phyloP scores from a whole-genome alignment of 2,329 filamentous ascomycete genomes.

The Botrytis fabae region DNA sequence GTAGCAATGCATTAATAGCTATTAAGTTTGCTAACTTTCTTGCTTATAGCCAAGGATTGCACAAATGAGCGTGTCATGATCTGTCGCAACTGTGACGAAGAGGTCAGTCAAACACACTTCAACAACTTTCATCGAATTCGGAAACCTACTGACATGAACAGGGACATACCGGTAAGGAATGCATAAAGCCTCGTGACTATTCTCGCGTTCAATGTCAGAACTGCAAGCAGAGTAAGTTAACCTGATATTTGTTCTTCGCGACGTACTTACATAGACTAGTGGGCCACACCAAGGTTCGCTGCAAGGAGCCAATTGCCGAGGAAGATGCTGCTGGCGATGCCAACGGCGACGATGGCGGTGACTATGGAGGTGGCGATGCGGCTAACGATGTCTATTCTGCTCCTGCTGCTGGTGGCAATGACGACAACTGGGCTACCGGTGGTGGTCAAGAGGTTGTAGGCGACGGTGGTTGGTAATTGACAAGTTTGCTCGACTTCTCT shows the following conservation, averaged over 20 bases:
- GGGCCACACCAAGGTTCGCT: slow-evolving; percentile 46
- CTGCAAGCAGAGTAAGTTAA: slow-evolving; percentile 48
- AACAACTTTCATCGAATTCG: neutral
- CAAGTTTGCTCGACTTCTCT: neutral
- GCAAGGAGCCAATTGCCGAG: slow-evolving; percentile 41
- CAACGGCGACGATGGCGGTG: slow-evolving; percentile 17
- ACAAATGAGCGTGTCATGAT: slow-evolving; percentile 25
- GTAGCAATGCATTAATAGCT: neutral
- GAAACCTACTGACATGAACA: neutral
- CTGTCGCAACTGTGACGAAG: slow-evolving; percentile 61
- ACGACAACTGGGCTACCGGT: slow-evolving; percentile 8
- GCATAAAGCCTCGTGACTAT: slow-evolving; percentile 57
- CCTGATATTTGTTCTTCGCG: neutral
- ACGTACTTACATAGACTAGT: slow-evolving; percentile 27
- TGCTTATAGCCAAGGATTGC: slow-evolving; percentile 50
- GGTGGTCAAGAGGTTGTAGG: slow-evolving; percentile 4
- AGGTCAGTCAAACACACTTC: slow-evolving; percentile 34
- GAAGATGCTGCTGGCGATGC: slow-evolving; percentile 26
- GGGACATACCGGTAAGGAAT: slow-evolving; percentile 59
- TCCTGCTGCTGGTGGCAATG: slow-evolving; percentile 11
- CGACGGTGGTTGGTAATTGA: slow-evolving; percentile 10
- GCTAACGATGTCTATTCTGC: slow-evolving; percentile 12
- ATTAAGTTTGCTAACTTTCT: neutral
- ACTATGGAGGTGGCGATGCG: neutral
- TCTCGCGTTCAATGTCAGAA: slow-evolving; percentile 60